Evolutionary conservation across 2,329 filamentous ascomycete species (phyloP).

Genomic region (Mycogone perniciosa): DNA sequence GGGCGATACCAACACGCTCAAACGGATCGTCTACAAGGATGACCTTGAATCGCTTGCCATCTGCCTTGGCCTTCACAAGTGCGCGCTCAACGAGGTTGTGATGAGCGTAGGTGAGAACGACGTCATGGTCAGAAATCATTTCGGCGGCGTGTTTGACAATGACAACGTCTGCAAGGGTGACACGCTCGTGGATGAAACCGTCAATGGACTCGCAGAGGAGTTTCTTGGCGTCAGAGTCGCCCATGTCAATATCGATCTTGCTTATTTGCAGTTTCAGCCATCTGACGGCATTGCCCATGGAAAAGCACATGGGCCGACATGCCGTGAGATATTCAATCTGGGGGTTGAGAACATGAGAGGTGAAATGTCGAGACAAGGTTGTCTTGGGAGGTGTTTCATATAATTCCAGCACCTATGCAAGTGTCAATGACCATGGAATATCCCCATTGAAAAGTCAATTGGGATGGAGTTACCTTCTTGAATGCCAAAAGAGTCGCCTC

Average conservation of each 20-base stretch:
- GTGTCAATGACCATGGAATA: not conserved
- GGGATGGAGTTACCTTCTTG: slow-evolving; percentile 56
- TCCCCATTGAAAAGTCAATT: not conserved
- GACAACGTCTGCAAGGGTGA: slow-evolving; percentile 78
- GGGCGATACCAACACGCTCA: slow-evolving; percentile 44
- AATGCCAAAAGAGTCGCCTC: slow-evolving; percentile 85
- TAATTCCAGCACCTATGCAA: slow-evolving; percentile 70
- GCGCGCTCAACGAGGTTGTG: slow-evolving; percentile 81
- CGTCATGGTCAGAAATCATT: slow-evolving; percentile 72
- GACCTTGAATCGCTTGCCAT: slow-evolving; percentile 72
- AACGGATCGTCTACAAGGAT: slow-evolving; percentile 70
- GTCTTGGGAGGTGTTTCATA: slow-evolving; percentile 83
- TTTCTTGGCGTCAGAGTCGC: slow-evolving; percentile 76
- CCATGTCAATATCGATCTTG: slow-evolving; percentile 78
- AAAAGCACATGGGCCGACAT: slow-evolving; percentile 91
- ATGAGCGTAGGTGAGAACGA: slow-evolving; percentile 80
- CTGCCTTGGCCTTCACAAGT: slow-evolving; percentile 62
- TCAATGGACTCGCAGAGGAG: slow-evolving; percentile 76
- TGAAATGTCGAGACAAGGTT: slow-evolving; percentile 84
- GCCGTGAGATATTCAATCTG: slow-evolving; percentile 94
- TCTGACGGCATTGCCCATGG: slow-evolving; percentile 93
- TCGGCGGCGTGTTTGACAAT: slow-evolving; percentile 71
- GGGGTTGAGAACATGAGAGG: slow-evolving; percentile 81
- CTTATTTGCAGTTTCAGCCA: slow-evolving; percentile 91
- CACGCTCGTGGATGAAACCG: slow-evolving; percentile 81